A percentile compares a stretch with the other conserved stretches of the same genome.
Evolutionary conservation across 73 alveolate species (phyloP).

Genomic region (Tetrahymena elliotti): DNA sequence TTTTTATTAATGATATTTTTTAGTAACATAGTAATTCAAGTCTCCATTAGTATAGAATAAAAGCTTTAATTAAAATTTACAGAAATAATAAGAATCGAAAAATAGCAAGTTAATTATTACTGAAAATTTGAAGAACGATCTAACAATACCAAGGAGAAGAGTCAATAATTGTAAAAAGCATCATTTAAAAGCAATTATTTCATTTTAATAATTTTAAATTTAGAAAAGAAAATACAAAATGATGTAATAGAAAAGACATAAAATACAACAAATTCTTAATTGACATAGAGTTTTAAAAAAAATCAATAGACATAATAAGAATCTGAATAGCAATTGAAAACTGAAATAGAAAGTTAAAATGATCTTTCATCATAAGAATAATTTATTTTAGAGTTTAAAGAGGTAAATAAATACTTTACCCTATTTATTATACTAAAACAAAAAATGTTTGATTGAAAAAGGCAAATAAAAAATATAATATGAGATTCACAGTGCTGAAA

Average conservation of each 20-base stretch:
- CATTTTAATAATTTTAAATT: not conserved
- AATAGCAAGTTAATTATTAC: not conserved
- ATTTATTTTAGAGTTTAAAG: not conserved
- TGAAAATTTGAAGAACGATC: not conserved
- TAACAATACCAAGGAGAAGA: not conserved
- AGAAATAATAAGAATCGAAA: not conserved
- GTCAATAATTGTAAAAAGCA: not conserved
- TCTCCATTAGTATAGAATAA: not conserved
- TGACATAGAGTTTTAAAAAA: not conserved
- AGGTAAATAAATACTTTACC: not conserved
- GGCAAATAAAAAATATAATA: not conserved
- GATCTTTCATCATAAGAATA: not conserved
- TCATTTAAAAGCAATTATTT: not conserved
- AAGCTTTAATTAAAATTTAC: not conserved
- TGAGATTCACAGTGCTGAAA: not conserved
- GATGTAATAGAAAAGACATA: not conserved
- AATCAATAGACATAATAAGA: not conserved
- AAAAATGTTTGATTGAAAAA: not conserved
- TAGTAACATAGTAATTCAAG: not conserved
- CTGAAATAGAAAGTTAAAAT: not conserved
- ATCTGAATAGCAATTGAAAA: not conserved
- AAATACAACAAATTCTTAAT: not conserved
- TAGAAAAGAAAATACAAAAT: not conserved
- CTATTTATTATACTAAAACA: not conserved
- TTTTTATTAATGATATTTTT: too few species aligned